phyloP scores from a whole-genome alignment of 345 rosid genomes.

The Salix brachista region DNA sequence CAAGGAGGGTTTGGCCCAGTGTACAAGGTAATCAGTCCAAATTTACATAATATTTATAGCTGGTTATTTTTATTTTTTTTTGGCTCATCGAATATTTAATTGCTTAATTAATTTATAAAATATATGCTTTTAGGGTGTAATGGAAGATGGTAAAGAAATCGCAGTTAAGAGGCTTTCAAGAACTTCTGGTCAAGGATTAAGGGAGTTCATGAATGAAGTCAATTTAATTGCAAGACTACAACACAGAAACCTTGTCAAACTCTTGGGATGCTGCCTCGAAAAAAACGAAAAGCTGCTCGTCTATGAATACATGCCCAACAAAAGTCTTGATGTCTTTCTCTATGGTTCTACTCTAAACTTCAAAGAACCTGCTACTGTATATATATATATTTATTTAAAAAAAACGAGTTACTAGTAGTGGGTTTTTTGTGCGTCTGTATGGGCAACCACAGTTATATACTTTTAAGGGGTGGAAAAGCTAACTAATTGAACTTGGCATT shows the following conservation, averaged over 20 bases:
- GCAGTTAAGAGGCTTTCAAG: conserved; percentile 31
- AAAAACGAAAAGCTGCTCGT: conserved; percentile 13
- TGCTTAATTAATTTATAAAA: not conserved
- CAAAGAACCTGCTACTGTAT: not conserved
- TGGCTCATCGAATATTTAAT: too few species aligned
- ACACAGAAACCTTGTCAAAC: conserved; percentile 24
- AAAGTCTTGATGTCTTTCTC: conserved; percentile 18
- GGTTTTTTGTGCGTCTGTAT: too few species aligned
- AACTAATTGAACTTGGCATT: not conserved
- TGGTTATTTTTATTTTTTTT: not conserved
- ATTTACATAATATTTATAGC: not conserved
- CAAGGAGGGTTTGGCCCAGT: conserved; percentile 52
- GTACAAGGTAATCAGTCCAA: conserved; percentile 29
- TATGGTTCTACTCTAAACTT: not conserved
- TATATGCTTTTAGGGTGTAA: conserved; percentile 7
- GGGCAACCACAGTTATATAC: too few species aligned
- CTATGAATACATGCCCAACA: conserved; percentile 26
- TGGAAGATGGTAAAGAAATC: conserved; percentile 20
- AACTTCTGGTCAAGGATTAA: conserved; percentile 24
- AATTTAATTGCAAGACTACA: conserved; percentile 22
- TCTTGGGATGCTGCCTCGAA: conserved; percentile 23
- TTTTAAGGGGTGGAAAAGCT: too few species aligned
- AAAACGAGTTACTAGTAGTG: too few species aligned
- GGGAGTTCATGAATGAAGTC: conserved; percentile 25
- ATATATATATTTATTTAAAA: too few species aligned